Percentiles rank a stretch among this genome's conserved stretches.
Evolutionary conservation across 768 basidiomycete genomes (phyloP).

Genomic region (Termitomyces sp.): DNA sequence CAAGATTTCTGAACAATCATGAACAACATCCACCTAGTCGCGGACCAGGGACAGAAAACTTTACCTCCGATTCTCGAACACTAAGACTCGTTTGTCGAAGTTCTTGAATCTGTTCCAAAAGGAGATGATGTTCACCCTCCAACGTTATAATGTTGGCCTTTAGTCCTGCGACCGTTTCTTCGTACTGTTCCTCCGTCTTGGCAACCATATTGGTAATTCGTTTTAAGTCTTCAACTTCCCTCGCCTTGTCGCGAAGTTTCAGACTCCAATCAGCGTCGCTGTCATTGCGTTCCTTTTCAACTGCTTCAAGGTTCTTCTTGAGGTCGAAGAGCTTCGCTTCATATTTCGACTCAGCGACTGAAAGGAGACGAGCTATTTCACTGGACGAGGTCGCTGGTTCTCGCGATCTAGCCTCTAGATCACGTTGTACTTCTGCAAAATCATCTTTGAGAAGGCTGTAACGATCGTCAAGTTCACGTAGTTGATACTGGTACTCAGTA

Average conservation of each 20-base stretch:
- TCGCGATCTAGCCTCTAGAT: slow-evolving; percentile 43
- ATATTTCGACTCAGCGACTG: slow-evolving; percentile 70
- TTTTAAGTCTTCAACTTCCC: slow-evolving; percentile 73
- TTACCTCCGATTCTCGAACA: slow-evolving; percentile 60
- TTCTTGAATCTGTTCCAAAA: slow-evolving; percentile 53
- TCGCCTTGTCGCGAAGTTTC: slow-evolving; percentile 73
- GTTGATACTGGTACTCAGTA: slow-evolving; percentile 81
- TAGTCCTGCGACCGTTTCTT: slow-evolving; percentile 42
- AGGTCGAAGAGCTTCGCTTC: slow-evolving; percentile 74
- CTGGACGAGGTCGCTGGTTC: slow-evolving; percentile 48
- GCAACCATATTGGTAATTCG: slow-evolving; percentile 50
- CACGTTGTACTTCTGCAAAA: slow-evolving; percentile 55
- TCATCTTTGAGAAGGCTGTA: slow-evolving; percentile 68
- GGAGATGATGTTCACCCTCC: slow-evolving; percentile 39
- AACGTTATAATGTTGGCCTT: slow-evolving; percentile 52
- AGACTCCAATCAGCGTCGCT: slow-evolving; percentile 86
- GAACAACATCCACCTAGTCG: neutral
- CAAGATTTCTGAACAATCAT: slow-evolving; percentile 23
- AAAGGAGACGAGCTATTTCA: slow-evolving; percentile 68
- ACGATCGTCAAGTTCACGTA: slow-evolving; percentile 76
- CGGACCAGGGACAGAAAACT: slow-evolving; percentile 13
- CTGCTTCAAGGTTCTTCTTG: slow-evolving; percentile 48
- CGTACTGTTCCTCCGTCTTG: slow-evolving; percentile 56
- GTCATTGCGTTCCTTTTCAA: slow-evolving; percentile 84
- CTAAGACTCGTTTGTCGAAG: slow-evolving; percentile 44